Conservation (phyloP, 2,329 filamentous ascomycete species). For the Cylindrodendrum hubeiense region DNA sequence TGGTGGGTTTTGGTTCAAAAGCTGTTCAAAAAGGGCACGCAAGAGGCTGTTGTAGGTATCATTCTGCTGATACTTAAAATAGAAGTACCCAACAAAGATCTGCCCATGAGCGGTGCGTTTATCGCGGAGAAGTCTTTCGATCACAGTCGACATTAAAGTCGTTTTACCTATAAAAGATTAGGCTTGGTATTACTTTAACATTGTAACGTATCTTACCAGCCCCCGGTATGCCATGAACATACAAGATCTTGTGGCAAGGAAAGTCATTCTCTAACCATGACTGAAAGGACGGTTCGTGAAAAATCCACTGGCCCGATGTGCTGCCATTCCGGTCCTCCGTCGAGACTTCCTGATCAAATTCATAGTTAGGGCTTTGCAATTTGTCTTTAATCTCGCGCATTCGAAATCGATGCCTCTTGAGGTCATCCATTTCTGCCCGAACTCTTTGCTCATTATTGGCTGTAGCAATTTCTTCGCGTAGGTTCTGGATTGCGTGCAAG, state of each 20-base stretch:
- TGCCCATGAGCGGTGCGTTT: too few relatives aligned
- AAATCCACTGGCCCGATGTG: slow-evolving; percentile 21
- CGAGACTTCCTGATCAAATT: slow-evolving; percentile 3
- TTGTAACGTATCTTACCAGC: slow-evolving; percentile 18
- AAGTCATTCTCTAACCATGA: background rate
- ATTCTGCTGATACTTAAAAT: slow-evolving; percentile 16
- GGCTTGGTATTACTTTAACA: background rate
- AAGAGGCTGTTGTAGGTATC: slow-evolving; percentile 4
- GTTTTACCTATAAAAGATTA: slow-evolving; percentile 25
- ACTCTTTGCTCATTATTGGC: background rate
- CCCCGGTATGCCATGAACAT: slow-evolving; percentile 27
- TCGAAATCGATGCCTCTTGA: background rate
- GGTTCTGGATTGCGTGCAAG: background rate
- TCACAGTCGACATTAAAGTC: slow-evolving; percentile 17
- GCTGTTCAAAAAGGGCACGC: slow-evolving; percentile 10
- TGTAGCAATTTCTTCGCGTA: background rate
- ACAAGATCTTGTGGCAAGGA: slow-evolving; percentile 1
- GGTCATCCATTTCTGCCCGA: background rate
- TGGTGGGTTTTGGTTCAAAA: background rate
- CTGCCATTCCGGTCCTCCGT: background rate
- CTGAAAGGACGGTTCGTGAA: slow-evolving; percentile 7
- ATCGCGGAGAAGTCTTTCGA: slow-evolving; percentile 1
- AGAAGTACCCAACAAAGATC: slow-evolving; percentile 21
- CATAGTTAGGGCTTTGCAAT: background rate
- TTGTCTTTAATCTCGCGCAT: slow-evolving; percentile 14